Evolutionary conservation across 2,329 filamentous ascomycete genomes (phyloP), one percentile per base, ranked within the genome.

Genomic region (Cucurbitaria berberidis): DNA sequence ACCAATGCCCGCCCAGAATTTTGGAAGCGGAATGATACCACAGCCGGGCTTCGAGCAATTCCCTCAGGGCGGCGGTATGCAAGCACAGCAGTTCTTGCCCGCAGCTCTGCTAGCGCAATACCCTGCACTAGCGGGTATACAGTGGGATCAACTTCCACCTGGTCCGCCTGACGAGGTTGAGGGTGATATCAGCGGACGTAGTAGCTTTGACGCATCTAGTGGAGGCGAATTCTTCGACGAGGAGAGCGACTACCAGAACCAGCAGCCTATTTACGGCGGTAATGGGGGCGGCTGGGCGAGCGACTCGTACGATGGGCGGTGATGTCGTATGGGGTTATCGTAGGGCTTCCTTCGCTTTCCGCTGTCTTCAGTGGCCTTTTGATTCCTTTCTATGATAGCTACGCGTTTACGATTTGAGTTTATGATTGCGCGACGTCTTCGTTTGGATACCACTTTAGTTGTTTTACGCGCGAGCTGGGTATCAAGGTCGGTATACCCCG

Each of bases 51-150:
- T 64, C 53, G 70, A 76, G 24, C 53, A 58, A 13, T 74, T 66
- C 52, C 63, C 69, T 32, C 61, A 49, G 45, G 51, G 9, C 34
- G 58, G 62, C 18, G 55, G 60, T 30, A 66, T 73, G 59, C 54
- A 74, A 63, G 46, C 56, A 16, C 61, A 61, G 21, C 66, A 69
- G 63, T 80, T 83, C 32, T 82, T 98, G n/a, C 95, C 95, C 1
- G 90, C 90, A 3, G 93, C 93, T 1, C 79, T 99, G 44, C 79
- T 98, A 34, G 89, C 90, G 16, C 95, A 98, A 69, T 98, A 97
- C 74, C 95, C 95, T 11, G 93, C 91, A 3, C 79, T 99, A n/a
- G 92, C 93, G 21, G 89, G 88, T 48, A 84, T 98, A 72, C 93
- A 93, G 69, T 98, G 93, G 93, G 83, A 84, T 16, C 84, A 88